Base-by-base conservation (phyloP, 441 rosid genomes). In the Erodium trifolium region DNA sequence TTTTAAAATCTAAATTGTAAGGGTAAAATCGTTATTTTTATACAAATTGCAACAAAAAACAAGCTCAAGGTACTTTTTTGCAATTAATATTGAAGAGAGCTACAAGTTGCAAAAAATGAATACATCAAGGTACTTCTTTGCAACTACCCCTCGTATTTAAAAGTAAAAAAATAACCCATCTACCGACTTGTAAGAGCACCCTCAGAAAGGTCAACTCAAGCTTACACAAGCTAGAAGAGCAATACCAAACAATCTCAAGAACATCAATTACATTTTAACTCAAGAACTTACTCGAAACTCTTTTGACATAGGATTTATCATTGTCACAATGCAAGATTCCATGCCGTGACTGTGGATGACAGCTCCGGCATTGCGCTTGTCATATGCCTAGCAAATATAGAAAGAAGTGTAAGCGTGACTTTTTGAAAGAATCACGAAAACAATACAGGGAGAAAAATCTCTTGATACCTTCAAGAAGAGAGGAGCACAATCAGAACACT, bases 291-390 rank as follows among this genome's bases (percentile, higher is more conserved):
- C 98, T 71, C 85, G 85, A 51, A 94, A 92, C 78, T 90, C 97
- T 74, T 82, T 94, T 70, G 93, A 81, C 51, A 72, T 80, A 14
- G 98, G 99, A 71, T 90, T 84, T 62, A 94, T 73, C 96, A 94
- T 94, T 9, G 99, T 94, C 65, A 83, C 98, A 60, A 94, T 86
- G 76, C 98, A 92, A 69, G 96, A 94, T 78, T 94, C 96, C 67
- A 94, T 83, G 70, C 99, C 98, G 75, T 92, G 99, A 77, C 98
- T 90, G 79, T 94, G 99, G 83, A 92, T 91, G 75, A 90, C 97
- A 75, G 98, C 90, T 72, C 99, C 99, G 63, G 99, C 96, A 86
- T 92, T 78, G 69, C 89, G 86, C 89, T 82, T 86, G 49, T 88
- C 86, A 73, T 90, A 90, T 64, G 93, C 93, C 98, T 94, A 78